A percentile compares a stretch with the other conserved stretches of the same genome.
These are phyloP conservation scores for Talaromyces islandicus DNA, from an alignment of 2,329 filamentous ascomycete species.

Conservation along the genomic window DNA sequence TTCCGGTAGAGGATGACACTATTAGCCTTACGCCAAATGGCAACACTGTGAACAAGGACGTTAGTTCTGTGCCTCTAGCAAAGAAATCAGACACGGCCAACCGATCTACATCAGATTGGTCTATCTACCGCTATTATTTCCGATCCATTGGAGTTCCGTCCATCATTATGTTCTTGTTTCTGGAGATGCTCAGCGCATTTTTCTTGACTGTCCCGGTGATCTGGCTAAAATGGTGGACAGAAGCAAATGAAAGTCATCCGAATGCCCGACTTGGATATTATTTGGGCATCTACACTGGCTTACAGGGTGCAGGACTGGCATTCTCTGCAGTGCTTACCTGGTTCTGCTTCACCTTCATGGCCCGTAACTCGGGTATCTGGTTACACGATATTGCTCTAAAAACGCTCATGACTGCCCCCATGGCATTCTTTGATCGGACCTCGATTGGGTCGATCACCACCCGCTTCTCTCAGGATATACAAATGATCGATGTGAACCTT, in stretches of 20 bases:
- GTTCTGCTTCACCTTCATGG: not conserved
- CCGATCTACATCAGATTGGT: not conserved
- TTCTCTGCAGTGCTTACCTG: not conserved
- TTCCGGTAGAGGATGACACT: no score
- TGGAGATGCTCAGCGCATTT: not conserved
- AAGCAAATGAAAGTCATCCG: not conserved
- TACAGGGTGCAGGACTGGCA: not conserved
- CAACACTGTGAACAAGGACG: no score
- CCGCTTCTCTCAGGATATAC: constrained; percentile 34
- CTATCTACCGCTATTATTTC: constrained; percentile 36
- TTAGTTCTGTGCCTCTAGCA: no score
- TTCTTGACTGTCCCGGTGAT: not conserved
- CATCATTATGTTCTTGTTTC: constrained; percentile 16
- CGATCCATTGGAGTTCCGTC: constrained; percentile 23
- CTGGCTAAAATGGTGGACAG: constrained; percentile 2
- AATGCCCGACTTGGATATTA: constrained; percentile 15
- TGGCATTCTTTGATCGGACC: constrained; percentile 32
- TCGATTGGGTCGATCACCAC: not conserved
- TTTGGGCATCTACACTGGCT: constrained; percentile 32
- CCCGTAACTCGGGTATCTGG: not conserved
- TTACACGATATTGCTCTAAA: not conserved
- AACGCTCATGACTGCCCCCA: constrained; percentile 24
- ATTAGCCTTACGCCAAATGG: no score
- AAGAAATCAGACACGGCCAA: no score
- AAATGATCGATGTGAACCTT: constrained; percentile 39